Conservation (phyloP, 441 rosid species). For the Codiaeum variegatum region DNA sequence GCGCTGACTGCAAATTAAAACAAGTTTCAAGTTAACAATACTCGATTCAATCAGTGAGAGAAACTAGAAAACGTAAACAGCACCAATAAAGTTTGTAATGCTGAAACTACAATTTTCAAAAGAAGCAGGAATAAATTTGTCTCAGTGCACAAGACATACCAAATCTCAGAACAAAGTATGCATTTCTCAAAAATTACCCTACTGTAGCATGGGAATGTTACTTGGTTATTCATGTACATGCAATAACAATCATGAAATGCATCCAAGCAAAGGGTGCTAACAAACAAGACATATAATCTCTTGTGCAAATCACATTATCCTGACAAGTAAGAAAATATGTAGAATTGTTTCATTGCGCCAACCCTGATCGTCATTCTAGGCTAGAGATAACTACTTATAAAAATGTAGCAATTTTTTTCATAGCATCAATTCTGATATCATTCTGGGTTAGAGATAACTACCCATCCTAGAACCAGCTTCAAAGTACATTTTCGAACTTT, state of each 20-base stretch:
- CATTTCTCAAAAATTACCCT: neutral
- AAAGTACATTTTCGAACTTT: neutral
- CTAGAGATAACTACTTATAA: neutral
- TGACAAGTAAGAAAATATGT: neutral
- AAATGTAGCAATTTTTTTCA: neutral
- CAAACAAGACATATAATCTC: neutral
- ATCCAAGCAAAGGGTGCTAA: neutral
- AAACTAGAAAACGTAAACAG: conserved; percentile 1
- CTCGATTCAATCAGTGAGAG: neutral
- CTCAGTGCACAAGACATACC: neutral
- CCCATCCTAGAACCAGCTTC: neutral
- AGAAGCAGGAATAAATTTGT: neutral
- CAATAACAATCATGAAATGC: neutral
- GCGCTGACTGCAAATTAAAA: conserved; percentile 62
- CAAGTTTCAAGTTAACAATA: conserved; percentile 7
- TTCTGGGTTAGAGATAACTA: neutral
- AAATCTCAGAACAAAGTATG: neutral
- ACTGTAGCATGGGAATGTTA: neutral
- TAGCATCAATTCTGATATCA: neutral
- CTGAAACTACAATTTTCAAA: neutral
- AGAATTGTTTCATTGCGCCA: neutral
- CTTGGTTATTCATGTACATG: neutral
- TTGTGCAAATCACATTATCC: neutral
- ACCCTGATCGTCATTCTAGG: neutral
- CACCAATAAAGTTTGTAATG: neutral